Conservation (phyloP, 208 protist genomes). For the Trypanosoma mega region DNA sequence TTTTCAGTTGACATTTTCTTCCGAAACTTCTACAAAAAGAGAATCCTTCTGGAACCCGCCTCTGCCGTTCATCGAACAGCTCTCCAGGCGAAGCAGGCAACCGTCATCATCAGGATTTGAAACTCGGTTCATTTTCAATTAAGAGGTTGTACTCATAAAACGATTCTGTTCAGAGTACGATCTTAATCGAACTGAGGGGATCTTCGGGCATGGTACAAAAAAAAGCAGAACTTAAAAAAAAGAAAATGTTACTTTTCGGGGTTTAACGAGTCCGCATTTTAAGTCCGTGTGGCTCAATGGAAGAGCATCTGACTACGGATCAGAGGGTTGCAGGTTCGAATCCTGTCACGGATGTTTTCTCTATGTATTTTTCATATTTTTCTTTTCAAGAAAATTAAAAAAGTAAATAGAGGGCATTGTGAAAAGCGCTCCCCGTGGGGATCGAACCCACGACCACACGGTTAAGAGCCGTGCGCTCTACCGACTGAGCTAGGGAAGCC, state of each 20-base stretch:
- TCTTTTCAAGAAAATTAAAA: not conserved
- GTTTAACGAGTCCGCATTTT: not conserved
- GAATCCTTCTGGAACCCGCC: constrained; percentile 68
- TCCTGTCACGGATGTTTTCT: constrained; percentile 87
- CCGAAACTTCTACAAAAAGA: constrained; percentile 14
- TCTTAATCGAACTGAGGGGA: constrained; percentile 26
- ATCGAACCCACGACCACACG: constrained; percentile 91
- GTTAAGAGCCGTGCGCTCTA: constrained; percentile 89
- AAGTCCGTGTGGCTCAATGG: constrained; percentile 45
- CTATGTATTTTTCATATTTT: no score
- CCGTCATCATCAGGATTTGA: constrained; percentile 79
- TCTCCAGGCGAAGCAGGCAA: constrained; percentile 71
- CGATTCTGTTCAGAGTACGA: constrained; percentile 85
- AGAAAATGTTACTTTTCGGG: not conserved
- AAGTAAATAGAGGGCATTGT: not conserved
- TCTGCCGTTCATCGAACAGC: constrained; percentile 70
- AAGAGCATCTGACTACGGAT: constrained; percentile 52
- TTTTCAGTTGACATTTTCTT: not conserved
- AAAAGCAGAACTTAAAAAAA: not conserved
- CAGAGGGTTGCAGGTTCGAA: constrained; percentile 88
- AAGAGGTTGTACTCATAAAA: constrained; percentile 87
- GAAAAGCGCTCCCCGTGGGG: constrained; percentile 37
- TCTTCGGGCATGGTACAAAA: not conserved
- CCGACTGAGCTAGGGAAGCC: constrained; percentile 84
- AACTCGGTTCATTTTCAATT: constrained; percentile 73